Evolutionary conservation across 2,329 filamentous ascomycete genomes (phyloP).

Genomic region (Aspergillus fijiensis): DNA sequence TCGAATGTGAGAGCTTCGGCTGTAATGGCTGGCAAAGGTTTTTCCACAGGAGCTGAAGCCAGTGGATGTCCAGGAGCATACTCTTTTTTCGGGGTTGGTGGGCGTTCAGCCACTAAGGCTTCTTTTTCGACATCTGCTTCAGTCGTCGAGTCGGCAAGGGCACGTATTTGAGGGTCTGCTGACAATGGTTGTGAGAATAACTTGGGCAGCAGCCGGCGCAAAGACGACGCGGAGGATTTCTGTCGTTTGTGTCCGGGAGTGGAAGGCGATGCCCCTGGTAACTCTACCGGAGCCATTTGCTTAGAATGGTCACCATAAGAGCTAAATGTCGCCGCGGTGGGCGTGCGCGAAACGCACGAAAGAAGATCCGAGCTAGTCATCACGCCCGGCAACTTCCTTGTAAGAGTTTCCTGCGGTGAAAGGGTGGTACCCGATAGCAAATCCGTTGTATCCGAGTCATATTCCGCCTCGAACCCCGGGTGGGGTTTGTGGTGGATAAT

Average conservation of each 20-base stretch:
- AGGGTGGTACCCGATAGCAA: conserved; percentile 30
- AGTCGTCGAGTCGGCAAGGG: conserved; percentile 30
- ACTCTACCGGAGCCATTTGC: conserved; percentile 19
- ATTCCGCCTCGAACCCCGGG: conserved; percentile 31
- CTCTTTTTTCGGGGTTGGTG: conserved; percentile 8
- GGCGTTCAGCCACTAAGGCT: conserved; percentile 8
- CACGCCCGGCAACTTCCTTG: conserved; percentile 18
- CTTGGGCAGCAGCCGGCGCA: conserved; percentile 36
- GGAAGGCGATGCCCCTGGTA: conserved; percentile 18
- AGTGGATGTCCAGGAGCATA: conserved; percentile 6
- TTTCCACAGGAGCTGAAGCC: background rate
- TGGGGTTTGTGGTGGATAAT: conserved; percentile 31
- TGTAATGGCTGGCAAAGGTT: background rate
- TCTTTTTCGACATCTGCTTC: conserved; percentile 32
- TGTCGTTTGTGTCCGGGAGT: conserved; percentile 27
- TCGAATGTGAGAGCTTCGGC: background rate
- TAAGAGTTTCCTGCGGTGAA: conserved; percentile 24
- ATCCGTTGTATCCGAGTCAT: conserved; percentile 29
- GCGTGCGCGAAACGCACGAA: conserved; percentile 32
- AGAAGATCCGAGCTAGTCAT: conserved; percentile 22
- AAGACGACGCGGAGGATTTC: conserved; percentile 37
- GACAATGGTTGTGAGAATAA: conserved; percentile 32
- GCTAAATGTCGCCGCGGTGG: conserved; percentile 28
- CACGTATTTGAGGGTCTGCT: conserved; percentile 39
- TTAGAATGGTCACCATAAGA: conserved; percentile 21